Base-by-base conservation (phyloP, 2,329 filamentous ascomycete genomes). In the Gnomoniopsis sp. region DNA sequence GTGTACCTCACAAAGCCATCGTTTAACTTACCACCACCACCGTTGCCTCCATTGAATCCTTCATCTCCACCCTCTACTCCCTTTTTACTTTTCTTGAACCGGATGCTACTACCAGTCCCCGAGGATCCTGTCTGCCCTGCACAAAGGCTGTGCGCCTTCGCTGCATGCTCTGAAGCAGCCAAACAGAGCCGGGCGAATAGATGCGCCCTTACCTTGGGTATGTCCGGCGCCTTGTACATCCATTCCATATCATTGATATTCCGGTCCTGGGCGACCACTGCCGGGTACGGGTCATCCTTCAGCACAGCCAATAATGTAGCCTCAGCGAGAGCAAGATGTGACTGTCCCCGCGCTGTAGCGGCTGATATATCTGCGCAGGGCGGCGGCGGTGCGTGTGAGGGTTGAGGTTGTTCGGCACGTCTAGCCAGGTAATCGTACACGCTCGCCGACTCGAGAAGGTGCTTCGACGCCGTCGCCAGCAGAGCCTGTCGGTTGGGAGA, bases 241-340 rank as follows among this genome's bases (percentile, higher is more conserved):
- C 93, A 99, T 65, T 98, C 93, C 62, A 84, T 91, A 71, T 93
- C 91, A 65, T 88, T 86, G 55, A 88, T 85, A 69, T 96, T 96
- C 50, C 93, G 83, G 58, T 88, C 85, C 67, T 96, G 90, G 1
- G 91, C 86, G 2, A 96, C 88, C 7, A 88, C 84, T 1, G 89
- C 87, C 1, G 93, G 89, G 68, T 97, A 98, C 0, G 93, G 92
- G 68, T 99, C 95, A 69, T 98, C 93, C 67, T 98, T 98, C 52
- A 96, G 73, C 1, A 98, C 91, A 0, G 91, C 91, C 1, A 97
- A 83, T 1, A 98, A 81, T 0, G 93, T 97, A 0, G 93, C 93
- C 74, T 97, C 93, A 2, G 93, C 91, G 34, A 95, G 79, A 0
- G 91, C 86, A 3, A 97, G 79, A 12, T 81, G 82, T 3, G 84